Conservation (phyloP, 176 grass and related monocot genomes). For the Eragrostis curvula region DNA sequence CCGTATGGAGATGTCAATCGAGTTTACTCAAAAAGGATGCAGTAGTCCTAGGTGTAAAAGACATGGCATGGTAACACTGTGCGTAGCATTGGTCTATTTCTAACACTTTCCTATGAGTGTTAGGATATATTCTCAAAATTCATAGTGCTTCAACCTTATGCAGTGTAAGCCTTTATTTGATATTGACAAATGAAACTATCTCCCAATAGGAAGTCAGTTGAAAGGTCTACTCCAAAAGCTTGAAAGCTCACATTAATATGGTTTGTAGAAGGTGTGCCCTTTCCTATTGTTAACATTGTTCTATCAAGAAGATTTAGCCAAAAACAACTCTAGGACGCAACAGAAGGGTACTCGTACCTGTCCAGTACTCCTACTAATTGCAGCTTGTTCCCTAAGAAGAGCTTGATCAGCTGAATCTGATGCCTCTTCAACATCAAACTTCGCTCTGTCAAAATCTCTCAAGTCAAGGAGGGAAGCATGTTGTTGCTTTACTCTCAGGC, state of each 20-base stretch:
- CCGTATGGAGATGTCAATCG: constrained; percentile 24
- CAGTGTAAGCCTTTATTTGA: neutral
- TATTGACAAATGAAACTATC: neutral
- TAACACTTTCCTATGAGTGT: neutral
- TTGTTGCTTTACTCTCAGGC: constrained; percentile 86
- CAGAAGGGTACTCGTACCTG: constrained; percentile 60
- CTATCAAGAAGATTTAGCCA: neutral
- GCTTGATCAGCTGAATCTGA: constrained; percentile 62
- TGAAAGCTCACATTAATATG: neutral
- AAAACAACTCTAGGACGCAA: constrained; percentile 21
- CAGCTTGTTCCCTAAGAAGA: constrained; percentile 91
- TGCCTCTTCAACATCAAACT: constrained; percentile 77
- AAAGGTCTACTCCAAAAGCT: constrained; percentile 11
- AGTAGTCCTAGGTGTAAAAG: neutral
- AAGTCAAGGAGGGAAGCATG: constrained; percentile 97
- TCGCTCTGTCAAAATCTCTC: constrained; percentile 91
- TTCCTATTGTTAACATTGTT: neutral
- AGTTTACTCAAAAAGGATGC: constrained; percentile 6
- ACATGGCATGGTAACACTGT: neutral
- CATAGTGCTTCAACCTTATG: neutral
- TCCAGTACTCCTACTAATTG: constrained; percentile 76
- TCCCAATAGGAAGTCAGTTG: neutral
- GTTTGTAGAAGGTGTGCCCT: neutral
- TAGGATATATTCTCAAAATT: neutral
- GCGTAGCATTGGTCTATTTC: neutral